Conservation (phyloP, 805 yeast species). For the Hanseniaspora valbyensis region DNA sequence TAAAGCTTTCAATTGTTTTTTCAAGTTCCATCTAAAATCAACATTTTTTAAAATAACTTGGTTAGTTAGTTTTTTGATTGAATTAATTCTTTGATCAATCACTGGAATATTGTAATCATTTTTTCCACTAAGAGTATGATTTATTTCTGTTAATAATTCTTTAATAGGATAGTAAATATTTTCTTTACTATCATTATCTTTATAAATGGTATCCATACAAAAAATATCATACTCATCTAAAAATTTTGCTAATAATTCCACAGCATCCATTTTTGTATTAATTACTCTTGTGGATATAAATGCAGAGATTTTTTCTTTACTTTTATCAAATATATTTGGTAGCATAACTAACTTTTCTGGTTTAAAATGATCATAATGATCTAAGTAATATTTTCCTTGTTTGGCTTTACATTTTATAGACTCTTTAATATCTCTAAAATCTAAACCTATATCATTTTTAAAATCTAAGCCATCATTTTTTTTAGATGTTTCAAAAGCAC, state of each 20-base stretch:
- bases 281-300: background rate
- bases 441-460: background rate
- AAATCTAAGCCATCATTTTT: too few species aligned
- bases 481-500: background rate
- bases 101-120: too few species aligned
- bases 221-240: background rate
- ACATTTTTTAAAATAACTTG: too few species aligned
- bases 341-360: background rate
- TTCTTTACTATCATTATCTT: background rate
- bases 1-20: too few species aligned
- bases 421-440: background rate
- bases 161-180: background rate
- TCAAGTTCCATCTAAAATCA: too few species aligned
- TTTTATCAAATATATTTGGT: too few species aligned
- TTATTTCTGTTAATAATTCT: background rate
- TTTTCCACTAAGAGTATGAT: too few species aligned
- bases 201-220: background rate
- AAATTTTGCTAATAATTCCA: background rate
- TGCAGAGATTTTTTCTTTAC: background rate
- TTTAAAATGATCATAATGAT: background rate
- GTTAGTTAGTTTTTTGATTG: too few species aligned
- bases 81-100: too few species aligned
- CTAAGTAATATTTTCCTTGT: background rate
- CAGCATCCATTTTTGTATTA: background rate
- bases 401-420: conserved; percentile 1